Evolutionary conservation across 805 yeast species (phyloP), one percentile per base, ranked within the genome.

Genomic region (Teunomyces aglyptinius): DNA sequence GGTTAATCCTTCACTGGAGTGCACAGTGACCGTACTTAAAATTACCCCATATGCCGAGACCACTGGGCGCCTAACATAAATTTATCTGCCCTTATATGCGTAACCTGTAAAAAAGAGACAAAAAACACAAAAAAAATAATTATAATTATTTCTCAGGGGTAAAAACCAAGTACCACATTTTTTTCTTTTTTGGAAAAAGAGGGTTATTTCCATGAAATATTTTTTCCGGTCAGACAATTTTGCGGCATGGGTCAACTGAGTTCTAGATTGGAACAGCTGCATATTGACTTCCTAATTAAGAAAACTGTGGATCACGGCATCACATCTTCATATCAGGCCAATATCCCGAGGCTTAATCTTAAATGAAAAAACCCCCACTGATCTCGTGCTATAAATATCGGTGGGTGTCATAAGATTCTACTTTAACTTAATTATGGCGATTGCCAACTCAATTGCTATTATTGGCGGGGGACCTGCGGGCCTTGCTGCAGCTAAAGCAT

Each of bases 381-480:
- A n/a, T 31, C 33, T 31, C 33, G 18, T 31, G 5, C 12, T 31
- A 13, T 6, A 29, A 13, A 31, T 31, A 40, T 24, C 26, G 24
- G 24, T 24, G 26, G 6, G 26, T 6, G 26, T 24, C 26, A 8
- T 24, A 24, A 24, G 26, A 24, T 24, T 24, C 11, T 24, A 27
- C 32, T 10, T 12, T 28, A 19, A 8, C 31, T 24, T 6, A 12
- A 29, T 24, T 24, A 19, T n/a, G 18, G 24, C 26, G 15, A 10
- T 22, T 29, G 34, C 28, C 13, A 53, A 48, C 26, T 49, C 56
- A 34, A 47, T 60, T 15, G 65, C 65, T 5, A 45, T 61, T 4
- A 55, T 61, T 12, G 65, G 65, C 4, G 64, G 59, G 5, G 65
- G 64, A 1, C 60, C 63, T 1, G 54, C 57, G 1, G 65, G 64